A percentile compares a stretch with the other conserved stretches of the same genome.
phyloP scores from a whole-genome alignment of 257 asterid species.

The Prunella vulgaris region DNA sequence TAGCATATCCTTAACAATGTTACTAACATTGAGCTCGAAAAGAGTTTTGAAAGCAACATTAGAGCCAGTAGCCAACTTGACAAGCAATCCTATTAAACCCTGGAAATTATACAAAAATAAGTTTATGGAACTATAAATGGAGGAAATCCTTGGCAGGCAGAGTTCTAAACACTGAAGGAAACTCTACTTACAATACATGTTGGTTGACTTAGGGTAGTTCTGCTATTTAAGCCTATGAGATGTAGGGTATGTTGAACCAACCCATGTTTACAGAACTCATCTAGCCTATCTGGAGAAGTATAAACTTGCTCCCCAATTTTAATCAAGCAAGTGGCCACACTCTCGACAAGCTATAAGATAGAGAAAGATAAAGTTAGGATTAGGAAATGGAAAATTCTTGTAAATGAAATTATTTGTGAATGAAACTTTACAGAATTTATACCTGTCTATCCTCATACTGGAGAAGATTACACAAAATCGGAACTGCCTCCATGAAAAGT shows the following conservation, averaged over 20 bases:
- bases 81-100: constrained; percentile 88
- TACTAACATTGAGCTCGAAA: constrained; percentile 74
- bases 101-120: constrained; percentile 31
- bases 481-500: constrained; percentile 89
- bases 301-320: constrained; percentile 62
- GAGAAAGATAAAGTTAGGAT: neutral
- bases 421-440: constrained; percentile 7
- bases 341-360: constrained; percentile 77
- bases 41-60: constrained; percentile 70
- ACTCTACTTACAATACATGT: constrained; percentile 62
- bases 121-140: neutral
- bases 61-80: constrained; percentile 74
- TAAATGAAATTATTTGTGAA: neutral
- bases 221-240: constrained; percentile 65
- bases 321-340: constrained; percentile 83
- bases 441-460: constrained; percentile 93
- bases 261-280: constrained; percentile 74
- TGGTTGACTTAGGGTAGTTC: constrained; percentile 62
- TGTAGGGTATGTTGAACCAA: constrained; percentile 67
- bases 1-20: constrained; percentile 61
- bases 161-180: constrained; percentile 1
- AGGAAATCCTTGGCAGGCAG: neutral
- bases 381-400: constrained; percentile 11
- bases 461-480: constrained; percentile 85
- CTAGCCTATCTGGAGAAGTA: constrained; percentile 63